These are phyloP conservation scores for Aureococcus anophagefferens DNA, from an alignment of 108 stramenopile species.

Conservation along the genomic window DNA sequence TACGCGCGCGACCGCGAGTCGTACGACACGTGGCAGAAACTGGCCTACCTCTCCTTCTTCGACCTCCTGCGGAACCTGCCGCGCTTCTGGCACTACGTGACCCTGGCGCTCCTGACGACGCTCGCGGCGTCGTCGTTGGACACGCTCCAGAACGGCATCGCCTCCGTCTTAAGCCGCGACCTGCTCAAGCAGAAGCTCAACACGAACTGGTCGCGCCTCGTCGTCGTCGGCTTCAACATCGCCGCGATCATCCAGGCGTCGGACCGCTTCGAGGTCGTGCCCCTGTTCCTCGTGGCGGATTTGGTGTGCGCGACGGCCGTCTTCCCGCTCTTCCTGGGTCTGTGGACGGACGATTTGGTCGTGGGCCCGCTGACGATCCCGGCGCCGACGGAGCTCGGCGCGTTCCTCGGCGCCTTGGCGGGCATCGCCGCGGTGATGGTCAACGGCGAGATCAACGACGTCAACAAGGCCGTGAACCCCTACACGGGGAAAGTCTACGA, in stretches of 20 bases:
- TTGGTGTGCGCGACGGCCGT: constrained; percentile 63
- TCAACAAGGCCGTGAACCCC: constrained; percentile 40
- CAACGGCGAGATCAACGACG: constrained; percentile 47
- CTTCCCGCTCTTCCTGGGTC: constrained; percentile 57
- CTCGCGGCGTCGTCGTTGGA: constrained; percentile 57
- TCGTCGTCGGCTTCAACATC: constrained; percentile 52
- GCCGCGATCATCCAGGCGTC: constrained; percentile 50
- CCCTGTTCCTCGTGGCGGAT: constrained; percentile 66
- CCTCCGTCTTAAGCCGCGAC: constrained; percentile 46
- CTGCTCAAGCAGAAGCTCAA: constrained; percentile 30
- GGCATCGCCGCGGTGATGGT: constrained; percentile 58
- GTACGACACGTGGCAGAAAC: not conserved
- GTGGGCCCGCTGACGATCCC: constrained; percentile 17
- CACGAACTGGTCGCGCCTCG: constrained; percentile 29
- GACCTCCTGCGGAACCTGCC: constrained; percentile 49
- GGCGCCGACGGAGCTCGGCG: constrained; percentile 62
- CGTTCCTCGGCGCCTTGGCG: constrained; percentile 48
- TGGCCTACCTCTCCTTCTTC: constrained; percentile 48
- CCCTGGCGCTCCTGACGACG: constrained; percentile 54
- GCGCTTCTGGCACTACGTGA: constrained; percentile 53
- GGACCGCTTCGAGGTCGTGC: constrained; percentile 50
- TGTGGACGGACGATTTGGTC: constrained; percentile 46
- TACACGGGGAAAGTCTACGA: constrained; percentile 30
- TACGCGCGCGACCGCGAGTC: constrained; percentile 14
- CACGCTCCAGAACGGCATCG: constrained; percentile 59